Conservation (phyloP, 805 yeast species). For the Yarrowia osloensis region DNA sequence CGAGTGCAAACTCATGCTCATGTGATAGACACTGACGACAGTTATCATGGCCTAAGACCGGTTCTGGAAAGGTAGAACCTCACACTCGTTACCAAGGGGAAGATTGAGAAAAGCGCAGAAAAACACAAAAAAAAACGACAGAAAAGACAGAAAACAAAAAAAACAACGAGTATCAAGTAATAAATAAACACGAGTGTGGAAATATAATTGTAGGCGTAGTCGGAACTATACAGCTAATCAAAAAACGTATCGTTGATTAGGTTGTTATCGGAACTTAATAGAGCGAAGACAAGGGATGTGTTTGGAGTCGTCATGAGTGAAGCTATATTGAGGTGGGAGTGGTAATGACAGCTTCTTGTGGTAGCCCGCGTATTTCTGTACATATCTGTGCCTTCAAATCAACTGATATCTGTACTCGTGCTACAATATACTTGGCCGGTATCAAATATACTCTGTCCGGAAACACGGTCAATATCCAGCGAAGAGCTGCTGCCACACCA, state of each 20-base stretch:
- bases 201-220: not conserved
- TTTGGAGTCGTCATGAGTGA: not conserved
- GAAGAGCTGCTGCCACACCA: no score
- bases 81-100: not conserved
- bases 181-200: conserved; percentile 1
- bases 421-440: not conserved
- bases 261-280: conserved; percentile 4
- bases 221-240: not conserved
- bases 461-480: no score
- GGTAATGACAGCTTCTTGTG: no score
- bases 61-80: not conserved
- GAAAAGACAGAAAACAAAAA: not conserved
- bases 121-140: not conserved
- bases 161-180: not conserved
- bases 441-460: not conserved
- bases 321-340: no score
- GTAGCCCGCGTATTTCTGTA: no score
- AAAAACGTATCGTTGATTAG: not conserved
- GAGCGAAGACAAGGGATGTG: not conserved
- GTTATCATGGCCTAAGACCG: conserved; percentile 25
- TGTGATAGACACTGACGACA: conserved; percentile 18
- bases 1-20: conserved; percentile 26
- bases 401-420: not conserved
- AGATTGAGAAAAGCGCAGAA: not conserved
- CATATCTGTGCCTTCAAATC: no score